Evolutionary conservation across 2,329 filamentous ascomycete genomes (phyloP).

Genomic region (Helotiales sp.): DNA sequence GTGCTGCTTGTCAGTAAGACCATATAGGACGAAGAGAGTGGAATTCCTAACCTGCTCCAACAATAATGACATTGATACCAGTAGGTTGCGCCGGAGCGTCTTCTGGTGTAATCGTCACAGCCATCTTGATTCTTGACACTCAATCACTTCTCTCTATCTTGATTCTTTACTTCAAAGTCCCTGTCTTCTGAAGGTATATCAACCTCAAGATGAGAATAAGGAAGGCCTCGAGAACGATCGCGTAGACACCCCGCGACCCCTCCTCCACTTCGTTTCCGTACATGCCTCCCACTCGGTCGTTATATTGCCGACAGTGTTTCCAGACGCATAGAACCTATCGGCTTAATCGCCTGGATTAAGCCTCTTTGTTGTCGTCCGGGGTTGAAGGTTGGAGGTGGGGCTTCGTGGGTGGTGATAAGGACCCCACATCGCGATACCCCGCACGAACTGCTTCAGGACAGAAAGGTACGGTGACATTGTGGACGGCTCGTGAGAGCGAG

Average conservation of each 20-base stretch:
- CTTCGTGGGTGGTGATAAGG: background rate
- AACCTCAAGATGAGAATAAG: background rate
- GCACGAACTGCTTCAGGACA: background rate
- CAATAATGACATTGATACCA: constrained; percentile 25
- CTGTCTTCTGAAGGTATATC: background rate
- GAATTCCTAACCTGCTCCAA: constrained; percentile 22
- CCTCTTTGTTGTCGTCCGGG: background rate
- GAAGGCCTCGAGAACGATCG: background rate
- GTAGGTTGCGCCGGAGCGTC: constrained; percentile 11
- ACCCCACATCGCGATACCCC: constrained; percentile 1
- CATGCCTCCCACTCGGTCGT: background rate
- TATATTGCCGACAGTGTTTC: background rate
- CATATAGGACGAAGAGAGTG: background rate
- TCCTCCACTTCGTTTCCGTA: background rate
- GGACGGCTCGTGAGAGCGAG: background rate
- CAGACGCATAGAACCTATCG: background rate
- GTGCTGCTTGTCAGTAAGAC: background rate
- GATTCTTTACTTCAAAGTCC: background rate
- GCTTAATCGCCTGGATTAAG: background rate
- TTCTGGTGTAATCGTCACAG: constrained; percentile 3
- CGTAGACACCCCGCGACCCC: background rate
- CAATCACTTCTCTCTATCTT: background rate
- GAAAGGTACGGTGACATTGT: background rate
- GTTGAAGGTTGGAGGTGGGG: background rate
- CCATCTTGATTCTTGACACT: background rate